Evolutionary conservation across 306 rosid species (phyloP).

Genomic region (Betula pendula): DNA sequence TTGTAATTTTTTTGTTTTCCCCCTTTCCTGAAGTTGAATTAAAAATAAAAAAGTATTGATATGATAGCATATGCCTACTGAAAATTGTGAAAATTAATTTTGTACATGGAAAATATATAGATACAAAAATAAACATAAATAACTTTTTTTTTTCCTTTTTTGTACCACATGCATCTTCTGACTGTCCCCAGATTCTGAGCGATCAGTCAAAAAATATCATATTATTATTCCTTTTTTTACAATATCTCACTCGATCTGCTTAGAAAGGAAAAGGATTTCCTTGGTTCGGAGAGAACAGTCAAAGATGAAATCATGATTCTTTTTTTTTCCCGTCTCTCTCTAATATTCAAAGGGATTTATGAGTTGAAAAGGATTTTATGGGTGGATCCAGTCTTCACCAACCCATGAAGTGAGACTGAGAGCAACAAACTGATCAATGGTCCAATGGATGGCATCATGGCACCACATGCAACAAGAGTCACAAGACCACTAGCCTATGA

Average conservation of each 20-base stretch:
- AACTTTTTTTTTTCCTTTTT: neutral
- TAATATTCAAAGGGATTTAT: too few relatives aligned
- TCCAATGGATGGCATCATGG: slow-evolving; percentile 1
- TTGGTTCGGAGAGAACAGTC: neutral
- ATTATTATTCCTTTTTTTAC: too few relatives aligned
- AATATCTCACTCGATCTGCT: too few relatives aligned
- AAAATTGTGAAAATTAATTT: neutral
- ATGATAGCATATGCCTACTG: neutral
- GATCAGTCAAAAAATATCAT: too few relatives aligned
- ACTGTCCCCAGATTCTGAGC: neutral
- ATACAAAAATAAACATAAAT: too few relatives aligned
- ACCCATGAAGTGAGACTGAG: too few relatives aligned
- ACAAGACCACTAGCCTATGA: neutral
- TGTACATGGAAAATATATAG: too few relatives aligned
- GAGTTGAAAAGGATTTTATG: neutral
- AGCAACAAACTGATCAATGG: neutral
- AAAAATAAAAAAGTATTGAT: slow-evolving; percentile 18
- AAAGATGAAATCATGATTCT: neutral
- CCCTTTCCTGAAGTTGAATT: too few relatives aligned
- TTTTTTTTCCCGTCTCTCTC: neutral
- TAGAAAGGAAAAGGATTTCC: too few relatives aligned
- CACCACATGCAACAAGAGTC: neutral
- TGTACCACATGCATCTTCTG: neutral
- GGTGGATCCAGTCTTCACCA: neutral
- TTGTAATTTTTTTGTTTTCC: too few relatives aligned